phyloP scores from a whole-genome alignment of 2,329 filamentous ascomycete genomes.

The Periconia digitata region DNA sequence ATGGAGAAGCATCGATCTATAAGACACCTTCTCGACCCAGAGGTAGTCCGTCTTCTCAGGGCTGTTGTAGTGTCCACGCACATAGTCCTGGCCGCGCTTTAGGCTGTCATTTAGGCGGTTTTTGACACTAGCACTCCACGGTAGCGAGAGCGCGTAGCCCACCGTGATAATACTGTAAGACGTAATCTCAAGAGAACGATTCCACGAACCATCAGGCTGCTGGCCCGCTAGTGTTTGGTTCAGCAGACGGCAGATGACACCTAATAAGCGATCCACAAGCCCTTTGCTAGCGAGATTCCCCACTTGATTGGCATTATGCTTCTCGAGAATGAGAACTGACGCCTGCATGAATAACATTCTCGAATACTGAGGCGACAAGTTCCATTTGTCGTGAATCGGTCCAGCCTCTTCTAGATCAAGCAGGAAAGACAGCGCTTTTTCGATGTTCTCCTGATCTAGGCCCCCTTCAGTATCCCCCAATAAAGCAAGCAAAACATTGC shows the following conservation, averaged over 20 bases:
- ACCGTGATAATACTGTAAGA: conserved; percentile 6
- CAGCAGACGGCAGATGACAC: conserved; percentile 2
- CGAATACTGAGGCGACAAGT: conserved; percentile 10
- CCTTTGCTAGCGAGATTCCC: not conserved
- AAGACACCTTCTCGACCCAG: conserved; percentile 31
- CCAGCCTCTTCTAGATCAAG: not conserved
- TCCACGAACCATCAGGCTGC: conserved; percentile 11
- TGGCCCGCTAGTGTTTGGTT: conserved; percentile 2
- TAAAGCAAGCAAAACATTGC: conserved; percentile 37
- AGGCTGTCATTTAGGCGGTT: not conserved
- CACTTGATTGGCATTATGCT: conserved; percentile 1
- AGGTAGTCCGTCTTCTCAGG: conserved; percentile 1
- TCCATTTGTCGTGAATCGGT: conserved; percentile 13
- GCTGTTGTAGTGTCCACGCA: not conserved
- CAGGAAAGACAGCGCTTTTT: conserved; percentile 7
- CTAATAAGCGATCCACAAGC: not conserved
- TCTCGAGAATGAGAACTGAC: not conserved
- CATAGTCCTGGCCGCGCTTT: not conserved
- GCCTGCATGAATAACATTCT: conserved; percentile 10
- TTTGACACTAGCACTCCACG: not conserved
- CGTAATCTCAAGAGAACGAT: conserved; percentile 2
- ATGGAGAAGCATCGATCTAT: conserved; percentile 10
- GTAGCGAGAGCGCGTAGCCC: not conserved
- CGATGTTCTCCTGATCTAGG: conserved; percentile 6
- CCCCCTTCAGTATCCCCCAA: not conserved